These are phyloP conservation scores for Linnemannia zychae DNA, from an alignment of 192 early-diverging fungal species.

Conservation along the genomic window DNA sequence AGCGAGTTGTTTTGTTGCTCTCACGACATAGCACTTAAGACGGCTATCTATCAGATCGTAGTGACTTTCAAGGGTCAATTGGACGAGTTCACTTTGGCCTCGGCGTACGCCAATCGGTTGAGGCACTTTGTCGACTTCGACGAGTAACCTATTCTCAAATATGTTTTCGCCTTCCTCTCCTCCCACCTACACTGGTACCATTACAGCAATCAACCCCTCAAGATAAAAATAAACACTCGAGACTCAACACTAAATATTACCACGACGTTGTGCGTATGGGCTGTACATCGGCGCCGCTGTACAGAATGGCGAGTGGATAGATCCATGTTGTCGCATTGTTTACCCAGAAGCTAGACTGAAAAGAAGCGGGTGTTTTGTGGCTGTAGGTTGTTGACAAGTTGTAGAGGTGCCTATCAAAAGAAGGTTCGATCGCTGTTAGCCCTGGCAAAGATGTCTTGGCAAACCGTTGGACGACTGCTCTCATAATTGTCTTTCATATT, in stretches of 20 bases:
- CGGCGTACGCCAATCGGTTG: conserved; percentile 27
- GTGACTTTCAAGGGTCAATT: conserved; percentile 31
- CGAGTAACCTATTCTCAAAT: conserved; percentile 8
- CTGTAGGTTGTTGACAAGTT: background rate
- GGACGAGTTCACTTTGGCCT: conserved; percentile 23
- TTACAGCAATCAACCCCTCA: background rate
- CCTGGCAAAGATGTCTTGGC: conserved; percentile 15
- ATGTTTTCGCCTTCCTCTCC: background rate
- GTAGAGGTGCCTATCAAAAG: background rate
- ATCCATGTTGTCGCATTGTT: background rate
- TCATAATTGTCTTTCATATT: background rate
- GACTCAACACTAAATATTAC: too few relatives aligned
- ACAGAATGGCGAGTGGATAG: background rate
- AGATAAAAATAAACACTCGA: conserved; percentile 8
- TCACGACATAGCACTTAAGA: conserved; percentile 38
- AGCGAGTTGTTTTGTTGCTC: background rate
- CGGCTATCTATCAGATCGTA: conserved; percentile 50
- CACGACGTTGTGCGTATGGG: background rate
- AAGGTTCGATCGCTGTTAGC: background rate
- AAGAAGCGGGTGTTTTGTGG: conserved; percentile 9
- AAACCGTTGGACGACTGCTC: background rate
- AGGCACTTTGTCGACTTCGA: conserved; percentile 38
- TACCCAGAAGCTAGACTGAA: background rate
- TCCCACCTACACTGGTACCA: background rate
- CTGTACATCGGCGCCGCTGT: too few relatives aligned